Evolutionary conservation across 805 yeast species (phyloP), one percentile per base, ranked within the genome.

Genomic region (Candida montana): DNA sequence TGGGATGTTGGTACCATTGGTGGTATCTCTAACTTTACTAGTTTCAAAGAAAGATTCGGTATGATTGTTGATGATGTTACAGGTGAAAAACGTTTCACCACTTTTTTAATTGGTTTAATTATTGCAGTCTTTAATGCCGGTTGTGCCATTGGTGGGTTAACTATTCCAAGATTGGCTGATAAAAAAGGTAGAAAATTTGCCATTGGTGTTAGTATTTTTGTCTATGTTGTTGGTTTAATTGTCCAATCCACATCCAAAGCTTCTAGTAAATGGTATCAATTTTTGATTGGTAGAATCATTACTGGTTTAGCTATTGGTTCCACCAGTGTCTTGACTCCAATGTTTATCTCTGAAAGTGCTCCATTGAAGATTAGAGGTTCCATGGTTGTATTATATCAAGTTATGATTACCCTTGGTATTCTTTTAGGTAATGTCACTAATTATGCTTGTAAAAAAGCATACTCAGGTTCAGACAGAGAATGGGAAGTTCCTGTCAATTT

Each of bases 241-340:
- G 67, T 81, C 45, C 86, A 80, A 63, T 77, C 78, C 42, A 61
- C 81, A 18, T 67, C 84, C 10, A 49, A 48, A 7, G 15, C 33
- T 7, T 31, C 50, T 24, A 43, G 58, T 32, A 61, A 65, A 24
- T 81, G 87, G 87, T 73, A 71, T 54, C 87, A 81, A 59, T 71
- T 74, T 53, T 70, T 77, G 49, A 65, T 79, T 51, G 87, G 87
- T 35, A 71, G 88, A 65, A 71, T 68, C 33, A 58, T 83, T 39
- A 75, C 87, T 18, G 95, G 95, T 37, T 51, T 83, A 10, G 85
- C 88, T 37, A 84, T 86, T 46, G 95, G 95, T 49, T 74, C 77
- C 39, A 71, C 85, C 21, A 76, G 91, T 16, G 87, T 89, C 33
- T 69, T 82, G 44, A 84, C 83, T 26, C 91, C 95, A 33, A 68